Base-by-base conservation (phyloP, 176 grass and related monocot species). In the Musa schizocarpa region DNA sequence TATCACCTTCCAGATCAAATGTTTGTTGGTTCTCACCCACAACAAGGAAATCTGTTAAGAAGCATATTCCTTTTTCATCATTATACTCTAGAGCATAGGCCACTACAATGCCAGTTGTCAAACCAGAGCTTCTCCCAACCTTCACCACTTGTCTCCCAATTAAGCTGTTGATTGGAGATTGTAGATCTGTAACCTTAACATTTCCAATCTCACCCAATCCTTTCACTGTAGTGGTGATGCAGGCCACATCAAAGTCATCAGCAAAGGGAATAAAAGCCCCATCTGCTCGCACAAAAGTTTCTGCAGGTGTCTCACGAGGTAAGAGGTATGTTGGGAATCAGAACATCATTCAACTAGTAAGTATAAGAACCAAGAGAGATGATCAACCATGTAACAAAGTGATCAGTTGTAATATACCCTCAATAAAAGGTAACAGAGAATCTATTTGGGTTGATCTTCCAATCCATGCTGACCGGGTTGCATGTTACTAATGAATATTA, bases 1-100 rank as follows among this genome's bases (percentile, higher is more conserved):
- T 97, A 69, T 93, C 94, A 64, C 90, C 95, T 85, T 98, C 95
- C 65, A 98, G 81, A 85, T 98, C 95, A 73, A 98, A 98, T 55
- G 90, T 93, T 85, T 87, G 90, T 21, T 84, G 95, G 64, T 94
- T 94, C 84, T 93, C 88, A 71, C 95, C 95, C 1, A 98, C 90
- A 71, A 98, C 90, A 63, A 98, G 88, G 50, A 98, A 84, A 85
- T 98, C 95, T 19, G 95, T 98, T 73, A 98, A 89, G 82, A 98
- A 91, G 68, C 95, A 91, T 75, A 98, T 98, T 65, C 95, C 88
- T 86, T 94, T 98, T 75, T 93, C 95, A 34, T 98, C 95, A 25
- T 98, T 98, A 63, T 98, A 98, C 59, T 98, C 95, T 1, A 98
- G 81, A 62, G 95, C 88, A 84, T 98, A 98, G 73, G 95, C 95